These are phyloP conservation scores for Astrocystis sublimbata DNA, from an alignment of 495 filamentous ascomycete species.

Conservation along the genomic window DNA sequence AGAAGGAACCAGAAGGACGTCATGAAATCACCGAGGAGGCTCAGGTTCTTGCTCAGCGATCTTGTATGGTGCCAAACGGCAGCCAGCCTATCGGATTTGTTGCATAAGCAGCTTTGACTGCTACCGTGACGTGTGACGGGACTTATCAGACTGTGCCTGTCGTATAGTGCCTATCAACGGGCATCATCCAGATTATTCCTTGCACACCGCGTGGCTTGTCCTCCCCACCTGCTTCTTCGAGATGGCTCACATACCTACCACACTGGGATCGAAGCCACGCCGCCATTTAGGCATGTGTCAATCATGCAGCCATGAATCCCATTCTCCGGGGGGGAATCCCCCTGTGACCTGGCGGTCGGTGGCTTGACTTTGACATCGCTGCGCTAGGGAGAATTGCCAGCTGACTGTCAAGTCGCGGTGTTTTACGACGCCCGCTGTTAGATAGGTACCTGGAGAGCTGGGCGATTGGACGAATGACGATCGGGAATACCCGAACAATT, in stretches of 20 bases:
- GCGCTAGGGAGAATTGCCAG: conserved; percentile 16
- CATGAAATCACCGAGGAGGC: neutral
- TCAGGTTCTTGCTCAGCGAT: neutral
- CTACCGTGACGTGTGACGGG: neutral
- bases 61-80: neutral
- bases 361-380: conserved; percentile 4
- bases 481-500: neutral
- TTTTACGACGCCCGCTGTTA: conserved; percentile 4
- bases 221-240: conserved; percentile 1
- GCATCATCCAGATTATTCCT: neutral
- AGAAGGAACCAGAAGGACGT: neutral
- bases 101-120: neutral
- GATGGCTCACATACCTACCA: neutral
- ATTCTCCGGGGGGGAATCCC: conserved; percentile 5
- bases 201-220: conserved; percentile 4
- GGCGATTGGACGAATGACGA: neutral
- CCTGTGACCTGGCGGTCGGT: neutral
- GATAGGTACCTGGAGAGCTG: neutral
- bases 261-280: neutral
- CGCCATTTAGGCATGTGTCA: neutral
- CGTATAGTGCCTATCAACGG: neutral
- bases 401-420: conserved; percentile 7
- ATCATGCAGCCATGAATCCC: neutral
- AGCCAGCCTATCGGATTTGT: neutral
- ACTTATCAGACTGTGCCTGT: neutral